phyloP scores from a whole-genome alignment of 2,329 filamentous ascomycete genomes.

The Dothiorella sarmentorum region DNA sequence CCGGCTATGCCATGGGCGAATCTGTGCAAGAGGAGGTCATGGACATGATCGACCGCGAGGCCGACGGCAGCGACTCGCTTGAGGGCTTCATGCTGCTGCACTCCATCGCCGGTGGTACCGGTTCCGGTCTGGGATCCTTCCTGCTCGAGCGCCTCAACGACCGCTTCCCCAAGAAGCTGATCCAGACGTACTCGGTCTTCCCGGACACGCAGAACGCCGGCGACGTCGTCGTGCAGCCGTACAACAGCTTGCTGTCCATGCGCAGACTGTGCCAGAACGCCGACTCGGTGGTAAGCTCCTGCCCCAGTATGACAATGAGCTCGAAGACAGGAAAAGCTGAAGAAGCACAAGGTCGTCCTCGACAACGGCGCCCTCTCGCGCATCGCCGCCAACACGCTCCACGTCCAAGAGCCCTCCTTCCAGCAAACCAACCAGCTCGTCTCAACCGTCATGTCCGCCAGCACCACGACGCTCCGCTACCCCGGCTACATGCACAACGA shows the following conservation, averaged over 20 bases:
- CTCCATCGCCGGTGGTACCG: conserved; percentile 95
- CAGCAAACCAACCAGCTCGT: conserved; percentile 97
- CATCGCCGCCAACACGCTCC: conserved; percentile 89
- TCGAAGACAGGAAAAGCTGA: too few relatives aligned
- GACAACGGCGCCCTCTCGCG: conserved; percentile 92
- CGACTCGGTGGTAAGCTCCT: conserved; percentile 94
- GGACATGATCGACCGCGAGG: conserved; percentile 99
- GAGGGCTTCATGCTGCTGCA: conserved; percentile 99
- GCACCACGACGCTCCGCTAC: conserved; percentile 92
- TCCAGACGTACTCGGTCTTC: conserved; percentile 98
- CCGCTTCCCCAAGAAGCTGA: conserved; percentile 96
- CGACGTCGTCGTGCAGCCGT: conserved; percentile 95
- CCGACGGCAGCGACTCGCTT: conserved; percentile 93
- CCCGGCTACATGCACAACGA: conserved; percentile 99
- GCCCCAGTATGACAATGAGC: too few relatives aligned
- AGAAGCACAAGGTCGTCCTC: too few relatives aligned
- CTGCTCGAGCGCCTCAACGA: conserved; percentile 94
- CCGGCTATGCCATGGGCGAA: conserved; percentile 91
- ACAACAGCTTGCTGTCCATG: conserved; percentile 94
- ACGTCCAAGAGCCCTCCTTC: conserved; percentile 93
- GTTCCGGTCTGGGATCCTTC: conserved; percentile 92
- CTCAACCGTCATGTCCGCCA: conserved; percentile 97
- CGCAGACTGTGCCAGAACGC: conserved; percentile 89
- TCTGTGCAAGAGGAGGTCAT: conserved; percentile 93
- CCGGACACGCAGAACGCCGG: conserved; percentile 83